Evolutionary conservation across 345 rosid genomes (phyloP).

Genomic region (Citrus reticulata): DNA sequence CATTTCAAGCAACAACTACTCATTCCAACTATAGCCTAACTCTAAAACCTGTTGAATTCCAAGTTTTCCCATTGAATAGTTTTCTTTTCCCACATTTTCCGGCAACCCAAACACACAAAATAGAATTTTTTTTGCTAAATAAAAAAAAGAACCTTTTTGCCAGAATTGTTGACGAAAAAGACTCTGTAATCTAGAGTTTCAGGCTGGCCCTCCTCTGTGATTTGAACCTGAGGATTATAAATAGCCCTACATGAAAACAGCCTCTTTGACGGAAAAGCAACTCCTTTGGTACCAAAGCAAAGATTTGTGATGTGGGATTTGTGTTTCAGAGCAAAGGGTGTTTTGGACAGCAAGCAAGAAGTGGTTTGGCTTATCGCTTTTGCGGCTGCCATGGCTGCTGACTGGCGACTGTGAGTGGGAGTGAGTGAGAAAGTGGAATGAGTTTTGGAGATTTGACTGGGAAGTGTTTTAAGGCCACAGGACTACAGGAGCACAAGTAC

Average conservation of each 20-base stretch:
- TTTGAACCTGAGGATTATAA: constrained; percentile 53
- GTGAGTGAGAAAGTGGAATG: background rate
- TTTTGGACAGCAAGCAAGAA: constrained; percentile 40
- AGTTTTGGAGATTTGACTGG: background rate
- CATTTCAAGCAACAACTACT: background rate
- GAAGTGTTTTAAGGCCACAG: background rate
- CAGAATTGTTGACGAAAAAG: constrained; percentile 63
- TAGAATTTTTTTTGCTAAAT: no score
- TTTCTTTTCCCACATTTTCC: background rate
- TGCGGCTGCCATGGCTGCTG: constrained; percentile 50
- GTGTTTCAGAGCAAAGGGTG: constrained; percentile 26
- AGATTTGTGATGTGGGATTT: constrained; percentile 21
- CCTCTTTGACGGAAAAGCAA: constrained; percentile 37
- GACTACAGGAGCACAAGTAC: background rate
- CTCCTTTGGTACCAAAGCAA: constrained; percentile 24
- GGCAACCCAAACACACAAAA: background rate
- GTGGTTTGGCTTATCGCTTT: constrained; percentile 43
- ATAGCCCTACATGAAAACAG: constrained; percentile 55
- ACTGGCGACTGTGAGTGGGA: background rate
- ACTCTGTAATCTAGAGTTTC: constrained; percentile 80
- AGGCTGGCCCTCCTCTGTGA: constrained; percentile 70
- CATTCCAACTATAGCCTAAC: background rate
- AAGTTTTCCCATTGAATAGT: background rate
- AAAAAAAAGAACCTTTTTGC: constrained; percentile 49
- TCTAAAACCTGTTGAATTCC: background rate